phyloP scores from a whole-genome alignment of 768 basidiomycete genomes.

The Strobilomyces echinocephalus region DNA sequence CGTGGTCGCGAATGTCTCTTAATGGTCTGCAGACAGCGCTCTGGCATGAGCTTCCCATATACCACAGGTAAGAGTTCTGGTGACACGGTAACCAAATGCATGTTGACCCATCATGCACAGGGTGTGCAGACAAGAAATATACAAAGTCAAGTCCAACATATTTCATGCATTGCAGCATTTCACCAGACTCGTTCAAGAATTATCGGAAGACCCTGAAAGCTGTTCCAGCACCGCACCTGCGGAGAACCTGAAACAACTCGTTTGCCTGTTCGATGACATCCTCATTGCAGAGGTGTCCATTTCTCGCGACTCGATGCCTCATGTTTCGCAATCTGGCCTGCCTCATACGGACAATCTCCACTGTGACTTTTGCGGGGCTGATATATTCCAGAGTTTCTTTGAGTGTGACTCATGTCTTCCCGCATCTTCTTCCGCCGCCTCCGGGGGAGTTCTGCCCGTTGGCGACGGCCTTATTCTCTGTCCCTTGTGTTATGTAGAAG shows the following conservation, averaged over 20 bases:
- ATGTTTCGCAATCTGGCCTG: constrained; percentile 24
- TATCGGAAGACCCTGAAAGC: background rate
- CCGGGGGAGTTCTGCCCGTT: constrained; percentile 15
- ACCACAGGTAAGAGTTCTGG: constrained; percentile 52
- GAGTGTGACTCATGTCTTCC: constrained; percentile 53
- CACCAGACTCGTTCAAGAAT: constrained; percentile 15
- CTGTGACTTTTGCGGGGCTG: constrained; percentile 79
- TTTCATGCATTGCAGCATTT: constrained; percentile 47
- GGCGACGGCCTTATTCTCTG: constrained; percentile 56
- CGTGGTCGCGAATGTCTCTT: constrained; percentile 83
- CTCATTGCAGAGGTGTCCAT: constrained; percentile 41
- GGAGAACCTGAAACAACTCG: constrained; percentile 33
- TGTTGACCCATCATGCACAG: constrained; percentile 33
- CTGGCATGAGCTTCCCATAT: constrained; percentile 72
- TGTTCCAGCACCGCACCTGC: background rate
- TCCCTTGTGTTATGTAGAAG: constrained; percentile 71
- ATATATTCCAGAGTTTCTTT: constrained; percentile 80
- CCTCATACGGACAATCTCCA: constrained; percentile 30
- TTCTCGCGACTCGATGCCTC: constrained; percentile 30
- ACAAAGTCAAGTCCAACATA: constrained; percentile 66
- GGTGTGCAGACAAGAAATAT: constrained; percentile 76
- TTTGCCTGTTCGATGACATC: constrained; percentile 48
- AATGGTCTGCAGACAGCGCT: constrained; percentile 55
- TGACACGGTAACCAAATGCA: background rate
- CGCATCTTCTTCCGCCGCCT: constrained; percentile 9